phyloP scores from a whole-genome alignment of 345 rosid species.

The Brassica rapa region DNA sequence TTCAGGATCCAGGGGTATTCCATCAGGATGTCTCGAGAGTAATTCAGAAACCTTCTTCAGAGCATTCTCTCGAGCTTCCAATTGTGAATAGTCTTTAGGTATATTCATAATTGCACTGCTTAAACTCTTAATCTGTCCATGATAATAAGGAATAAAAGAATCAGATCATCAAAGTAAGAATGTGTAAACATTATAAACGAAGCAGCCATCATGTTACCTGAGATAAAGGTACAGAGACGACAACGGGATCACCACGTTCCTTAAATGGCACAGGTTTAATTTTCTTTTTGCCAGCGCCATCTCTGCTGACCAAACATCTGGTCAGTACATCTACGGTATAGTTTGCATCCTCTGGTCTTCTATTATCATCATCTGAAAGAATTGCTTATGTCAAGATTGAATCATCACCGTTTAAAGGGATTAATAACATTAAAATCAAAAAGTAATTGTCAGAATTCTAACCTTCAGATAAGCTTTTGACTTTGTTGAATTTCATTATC shows the following conservation, averaged over 20 bases:
- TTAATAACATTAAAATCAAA: neutral
- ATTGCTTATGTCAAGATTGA: slow-evolving; percentile 17
- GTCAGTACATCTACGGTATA: slow-evolving; percentile 80
- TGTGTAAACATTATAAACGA: neutral
- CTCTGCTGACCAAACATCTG: slow-evolving; percentile 75
- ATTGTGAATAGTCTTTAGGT: slow-evolving; percentile 77
- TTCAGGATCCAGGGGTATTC: slow-evolving; percentile 83
- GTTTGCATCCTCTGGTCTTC: slow-evolving; percentile 73
- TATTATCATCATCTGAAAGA: slow-evolving; percentile 64
- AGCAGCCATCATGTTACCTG: slow-evolving; percentile 48
- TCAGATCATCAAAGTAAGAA: slow-evolving; percentile 13
- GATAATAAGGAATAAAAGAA: slow-evolving; percentile 14
- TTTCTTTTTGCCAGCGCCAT: slow-evolving; percentile 62
- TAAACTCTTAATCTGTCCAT: slow-evolving; percentile 65
- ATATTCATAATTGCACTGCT: slow-evolving; percentile 79
- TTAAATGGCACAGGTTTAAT: slow-evolving; percentile 62
- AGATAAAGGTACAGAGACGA: slow-evolving; percentile 73
- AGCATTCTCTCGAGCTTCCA: slow-evolving; percentile 90
- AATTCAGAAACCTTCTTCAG: slow-evolving; percentile 77
- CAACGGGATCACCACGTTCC: slow-evolving; percentile 77
- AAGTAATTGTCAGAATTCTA: slow-evolving; percentile 28
- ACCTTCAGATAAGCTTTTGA: slow-evolving; percentile 70
- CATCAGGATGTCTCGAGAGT: slow-evolving; percentile 71
- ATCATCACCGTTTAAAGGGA: neutral
- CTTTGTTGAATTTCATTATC: slow-evolving; percentile 67